Percentiles rank a stretch among this genome's conserved stretches.
Evolutionary conservation across 2,329 filamentous ascomycete species (phyloP).

Genomic region (Fusarium illudens): DNA sequence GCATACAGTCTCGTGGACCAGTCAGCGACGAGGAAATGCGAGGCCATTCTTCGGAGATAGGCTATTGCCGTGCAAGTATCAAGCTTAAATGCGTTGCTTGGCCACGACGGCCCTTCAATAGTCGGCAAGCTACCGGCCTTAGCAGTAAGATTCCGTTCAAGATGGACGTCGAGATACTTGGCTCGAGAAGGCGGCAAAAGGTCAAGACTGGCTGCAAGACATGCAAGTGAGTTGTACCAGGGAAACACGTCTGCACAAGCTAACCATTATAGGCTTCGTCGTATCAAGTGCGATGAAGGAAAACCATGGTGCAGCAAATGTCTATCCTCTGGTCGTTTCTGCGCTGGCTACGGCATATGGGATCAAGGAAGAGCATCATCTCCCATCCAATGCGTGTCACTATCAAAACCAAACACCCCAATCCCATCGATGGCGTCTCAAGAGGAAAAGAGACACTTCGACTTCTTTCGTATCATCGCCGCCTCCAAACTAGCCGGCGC

Average conservation of each 20-base stretch:
- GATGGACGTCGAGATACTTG: not conserved
- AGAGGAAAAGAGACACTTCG: not conserved
- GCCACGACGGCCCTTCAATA: too few species aligned
- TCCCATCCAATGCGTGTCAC: not conserved
- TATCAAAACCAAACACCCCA: not conserved
- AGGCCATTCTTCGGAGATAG: not conserved
- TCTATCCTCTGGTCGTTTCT: not conserved
- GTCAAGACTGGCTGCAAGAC: not conserved
- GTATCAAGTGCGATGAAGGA: not conserved
- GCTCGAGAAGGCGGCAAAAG: not conserved
- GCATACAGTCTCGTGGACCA: not conserved
- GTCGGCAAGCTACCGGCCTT: not conserved
- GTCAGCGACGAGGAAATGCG: not conserved
- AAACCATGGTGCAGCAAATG: not conserved
- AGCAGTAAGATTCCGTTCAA: not conserved
- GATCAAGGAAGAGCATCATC: not conserved
- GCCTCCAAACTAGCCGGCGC: not conserved
- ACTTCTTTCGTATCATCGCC: not conserved
- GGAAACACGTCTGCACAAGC: not conserved
- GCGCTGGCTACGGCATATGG: not conserved
- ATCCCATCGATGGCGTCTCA: not conserved
- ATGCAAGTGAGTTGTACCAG: not conserved
- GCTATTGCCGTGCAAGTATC: not conserved
- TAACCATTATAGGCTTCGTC: not conserved
- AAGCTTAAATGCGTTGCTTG: not conserved